Percentiles rank a stretch among this genome's conserved stretches.
phyloP scores from a whole-genome alignment of 225 moss, liverwort and hornwort genomes.

The Polytrichum formosum region DNA sequence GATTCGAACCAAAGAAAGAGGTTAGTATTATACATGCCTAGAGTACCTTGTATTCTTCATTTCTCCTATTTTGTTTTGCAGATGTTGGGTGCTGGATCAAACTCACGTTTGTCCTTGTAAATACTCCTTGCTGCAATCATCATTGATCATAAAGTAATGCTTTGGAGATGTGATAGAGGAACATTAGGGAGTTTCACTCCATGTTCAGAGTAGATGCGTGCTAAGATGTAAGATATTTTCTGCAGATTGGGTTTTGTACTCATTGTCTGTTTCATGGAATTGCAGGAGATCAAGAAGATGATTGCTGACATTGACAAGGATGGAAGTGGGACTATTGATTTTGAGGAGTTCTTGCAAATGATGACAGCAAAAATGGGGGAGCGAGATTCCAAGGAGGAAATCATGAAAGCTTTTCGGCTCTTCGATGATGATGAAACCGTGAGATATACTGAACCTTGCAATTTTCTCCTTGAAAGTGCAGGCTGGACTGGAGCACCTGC shows the following conservation, averaged over 20 bases:
- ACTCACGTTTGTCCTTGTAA: too few species aligned
- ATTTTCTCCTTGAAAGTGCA: too few species aligned
- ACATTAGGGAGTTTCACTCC: too few species aligned
- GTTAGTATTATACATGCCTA: conserved; percentile 27
- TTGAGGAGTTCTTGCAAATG: conserved; percentile 95
- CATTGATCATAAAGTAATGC: too few species aligned
- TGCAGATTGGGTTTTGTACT: neutral
- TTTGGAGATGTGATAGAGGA: too few species aligned
- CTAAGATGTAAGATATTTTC: too few species aligned
- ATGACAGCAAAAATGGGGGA: conserved; percentile 96
- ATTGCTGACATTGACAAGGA: conserved; percentile 81
- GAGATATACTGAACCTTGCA: conserved; percentile 9
- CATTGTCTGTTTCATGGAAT: neutral
- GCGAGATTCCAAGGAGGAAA: conserved; percentile 92
- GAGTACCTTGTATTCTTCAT: too few species aligned
- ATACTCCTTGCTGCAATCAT: too few species aligned
- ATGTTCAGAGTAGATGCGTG: too few species aligned
- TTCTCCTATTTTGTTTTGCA: too few species aligned
- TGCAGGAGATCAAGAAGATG: conserved; percentile 97
- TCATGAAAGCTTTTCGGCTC: conserved; percentile 86
- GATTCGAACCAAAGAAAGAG: conserved; percentile 95
- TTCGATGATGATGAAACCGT: conserved; percentile 94
- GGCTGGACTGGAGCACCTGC: too few species aligned
- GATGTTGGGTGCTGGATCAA: too few species aligned
- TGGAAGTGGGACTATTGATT: conserved; percentile 75